Evolutionary conservation across 495 filamentous ascomycete genomes (phyloP), one percentile per base, ranked within the genome.

Genomic region (Hypoxylon rickii): DNA sequence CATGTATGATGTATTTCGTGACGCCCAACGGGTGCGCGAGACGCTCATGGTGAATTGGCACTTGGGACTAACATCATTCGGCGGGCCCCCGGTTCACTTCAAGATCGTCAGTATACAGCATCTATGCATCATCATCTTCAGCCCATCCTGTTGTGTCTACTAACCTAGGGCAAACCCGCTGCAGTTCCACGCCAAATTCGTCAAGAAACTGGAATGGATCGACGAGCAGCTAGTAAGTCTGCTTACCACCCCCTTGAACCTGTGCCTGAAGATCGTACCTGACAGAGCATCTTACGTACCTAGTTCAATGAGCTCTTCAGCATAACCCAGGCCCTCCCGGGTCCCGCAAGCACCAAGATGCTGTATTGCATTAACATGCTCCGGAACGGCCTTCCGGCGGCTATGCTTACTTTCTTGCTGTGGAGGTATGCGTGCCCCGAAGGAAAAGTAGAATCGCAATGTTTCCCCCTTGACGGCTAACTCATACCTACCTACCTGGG

Each of bases 261-360:
- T 40, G 11, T 18, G n/a, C 12, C n/a, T n/a, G n/a, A n/a, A n/a
- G 3, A 18, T 2, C n/a, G 8, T 21, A 51, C 8, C n/a, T 32
- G 20, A 20, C n/a, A 20, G n/a, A 15, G 7, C 24, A 24, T 31
- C 24, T 3, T 11, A 22, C 44, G 17, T 24, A 39, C 11, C 36
- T 53, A 89, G 86, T 95, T 89, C 70, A 87, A 92, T 71, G 89
- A 95, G 63, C 79, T 92, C 12, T 95, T 93, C 68, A 87, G 86
- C 15, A 73, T 95, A 55, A 87, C 82, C 39, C 89, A 92, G 68
- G 84, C 85, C 11, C 80, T 92, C 15, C 84, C 87, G 0, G 90
- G 90, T 0, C 89, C 90, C 0, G 89, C 66, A 1, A 88, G 83
- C 64, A 92, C 89, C 13, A 93, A 93, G 70, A 90, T 93, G 85